Evolutionary conservation across 768 basidiomycete species (phyloP), one percentile per base, ranked within the genome.

Genomic region (Phallus indusiatus): DNA sequence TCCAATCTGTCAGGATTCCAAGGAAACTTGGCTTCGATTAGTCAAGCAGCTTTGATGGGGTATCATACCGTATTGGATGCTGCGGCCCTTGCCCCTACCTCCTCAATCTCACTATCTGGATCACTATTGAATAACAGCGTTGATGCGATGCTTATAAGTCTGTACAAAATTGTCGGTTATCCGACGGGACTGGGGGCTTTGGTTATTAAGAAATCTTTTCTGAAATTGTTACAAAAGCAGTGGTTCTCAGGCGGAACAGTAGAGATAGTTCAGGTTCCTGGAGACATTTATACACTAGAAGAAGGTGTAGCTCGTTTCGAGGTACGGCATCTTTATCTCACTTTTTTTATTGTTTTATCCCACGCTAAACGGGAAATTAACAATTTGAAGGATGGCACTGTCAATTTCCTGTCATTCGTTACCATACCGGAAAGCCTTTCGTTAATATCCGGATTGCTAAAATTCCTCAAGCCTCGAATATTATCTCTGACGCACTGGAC

Each of bases 171-270:
- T 18, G 47, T 60, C 22, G 63, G 63, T 28, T 62, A 60, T 34
- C 63, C 63, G 11, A 60, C 55, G 2, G 59, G 61, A 18, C 47
- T 62, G 4, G 58, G 61, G 3, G 55, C 59, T 20, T 52, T 64
- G 20, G 56, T 64, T 16, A 56, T 55, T 46, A 56, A 59, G 33
- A 83, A 84, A 65, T 78, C 79, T 8, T 88, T 90, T 64, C 70
- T 90, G 54, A 69, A 69, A 6, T 72, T 72, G 52, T 73, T 89
- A 42, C 47, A 50, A 21, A 54, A 51, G 18, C 89, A 87, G 0
- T 92, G 90, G 90, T 91, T 91, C 67, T 81, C 88, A 1, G 90
- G 90, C 24, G 88, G 89, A 1, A 88, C 83, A 0, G 88, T 91
- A 20, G 82, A 88, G 63, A 78, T 91, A n/a, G 90, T 91, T 0